phyloP scores from a whole-genome alignment of 2,329 filamentous ascomycete genomes.

The Phoma sp. region DNA sequence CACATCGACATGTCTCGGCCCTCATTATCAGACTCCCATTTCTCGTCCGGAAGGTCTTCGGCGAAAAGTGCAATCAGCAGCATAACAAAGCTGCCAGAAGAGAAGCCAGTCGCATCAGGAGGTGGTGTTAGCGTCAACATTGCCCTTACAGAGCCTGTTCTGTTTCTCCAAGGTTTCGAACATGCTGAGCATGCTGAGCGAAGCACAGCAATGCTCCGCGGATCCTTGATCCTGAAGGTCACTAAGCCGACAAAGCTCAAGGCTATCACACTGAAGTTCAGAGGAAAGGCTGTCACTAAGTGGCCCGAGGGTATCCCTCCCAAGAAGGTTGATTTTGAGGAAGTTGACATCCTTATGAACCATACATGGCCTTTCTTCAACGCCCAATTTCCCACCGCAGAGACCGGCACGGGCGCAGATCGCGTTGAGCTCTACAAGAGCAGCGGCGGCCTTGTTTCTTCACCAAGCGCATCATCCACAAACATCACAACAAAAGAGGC shows the following conservation, averaged over 20 bases:
- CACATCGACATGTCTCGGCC: conserved; percentile 50
- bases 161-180: conserved; percentile 82
- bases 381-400: conserved; percentile 67
- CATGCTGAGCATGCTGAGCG: conserved; percentile 69
- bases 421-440: conserved; percentile 64
- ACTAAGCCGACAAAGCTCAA: conserved; percentile 94
- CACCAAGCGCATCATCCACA: conserved; percentile 55
- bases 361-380: conserved; percentile 96
- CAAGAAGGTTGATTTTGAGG: conserved; percentile 80
- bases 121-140: conserved; percentile 79
- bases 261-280: conserved; percentile 84
- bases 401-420: conserved; percentile 69
- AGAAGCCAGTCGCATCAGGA: conserved; percentile 79
- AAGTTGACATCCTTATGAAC: conserved; percentile 85
- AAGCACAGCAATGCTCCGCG: conserved; percentile 83
- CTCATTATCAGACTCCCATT: conserved; percentile 50
- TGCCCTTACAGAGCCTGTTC: conserved; percentile 77
- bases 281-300: conserved; percentile 85
- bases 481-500: conserved; percentile 59
- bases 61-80: conserved; percentile 46
- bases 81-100: conserved; percentile 49
- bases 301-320: conserved; percentile 98
- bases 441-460: conserved; percentile 50
- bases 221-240: conserved; percentile 80
- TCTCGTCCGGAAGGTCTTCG: conserved; percentile 46